These are phyloP conservation scores for Rhizophagus prolifer DNA, from an alignment of 192 early-diverging fungal genomes.

Conservation along the genomic window DNA sequence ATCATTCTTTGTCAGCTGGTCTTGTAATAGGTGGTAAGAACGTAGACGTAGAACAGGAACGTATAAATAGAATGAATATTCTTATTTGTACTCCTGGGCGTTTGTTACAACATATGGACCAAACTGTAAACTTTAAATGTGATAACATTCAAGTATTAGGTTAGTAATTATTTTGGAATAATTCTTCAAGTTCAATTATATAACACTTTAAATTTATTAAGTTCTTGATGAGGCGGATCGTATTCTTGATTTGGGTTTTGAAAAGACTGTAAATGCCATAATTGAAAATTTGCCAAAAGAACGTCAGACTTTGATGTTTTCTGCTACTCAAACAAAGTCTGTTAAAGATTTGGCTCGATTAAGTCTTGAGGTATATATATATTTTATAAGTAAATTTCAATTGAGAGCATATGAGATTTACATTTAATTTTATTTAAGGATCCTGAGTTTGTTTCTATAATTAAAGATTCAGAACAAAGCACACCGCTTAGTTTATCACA, in stretches of 20 bases:
- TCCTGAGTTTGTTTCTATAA: slow-evolving; percentile 94
- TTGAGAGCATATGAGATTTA: slow-evolving; percentile 15
- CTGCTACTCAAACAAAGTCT: slow-evolving; percentile 96
- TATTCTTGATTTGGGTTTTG: slow-evolving; percentile 87
- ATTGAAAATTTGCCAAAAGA: slow-evolving; percentile 78
- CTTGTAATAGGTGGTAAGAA: slow-evolving; percentile 95
- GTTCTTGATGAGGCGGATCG: slow-evolving; percentile 86
- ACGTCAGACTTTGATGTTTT: slow-evolving; percentile 93
- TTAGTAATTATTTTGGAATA: slow-evolving; percentile 28
- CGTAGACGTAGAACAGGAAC: slow-evolving; percentile 74
- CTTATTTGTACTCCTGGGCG: slow-evolving; percentile 80
- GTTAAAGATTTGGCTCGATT: slow-evolving; percentile 93
- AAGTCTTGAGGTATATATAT: slow-evolving; percentile 59
- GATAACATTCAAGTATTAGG: slow-evolving; percentile 71
- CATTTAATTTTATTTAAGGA: slow-evolving; percentile 40
- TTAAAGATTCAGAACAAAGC: slow-evolving; percentile 70
- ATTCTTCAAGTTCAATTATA: not conserved
- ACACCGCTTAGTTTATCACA: slow-evolving; percentile 86
- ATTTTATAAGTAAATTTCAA: slow-evolving; percentile 17
- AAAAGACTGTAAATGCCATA: slow-evolving; percentile 79
- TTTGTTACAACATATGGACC: slow-evolving; percentile 87
- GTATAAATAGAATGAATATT: slow-evolving; percentile 78
- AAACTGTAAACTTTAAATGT: slow-evolving; percentile 89
- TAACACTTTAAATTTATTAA: slow-evolving; percentile 5
- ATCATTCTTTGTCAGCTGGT: slow-evolving; percentile 86